Conservation (phyloP, 1,284 basidiomycete genomes). For the Heterobasidion irregulare region DNA sequence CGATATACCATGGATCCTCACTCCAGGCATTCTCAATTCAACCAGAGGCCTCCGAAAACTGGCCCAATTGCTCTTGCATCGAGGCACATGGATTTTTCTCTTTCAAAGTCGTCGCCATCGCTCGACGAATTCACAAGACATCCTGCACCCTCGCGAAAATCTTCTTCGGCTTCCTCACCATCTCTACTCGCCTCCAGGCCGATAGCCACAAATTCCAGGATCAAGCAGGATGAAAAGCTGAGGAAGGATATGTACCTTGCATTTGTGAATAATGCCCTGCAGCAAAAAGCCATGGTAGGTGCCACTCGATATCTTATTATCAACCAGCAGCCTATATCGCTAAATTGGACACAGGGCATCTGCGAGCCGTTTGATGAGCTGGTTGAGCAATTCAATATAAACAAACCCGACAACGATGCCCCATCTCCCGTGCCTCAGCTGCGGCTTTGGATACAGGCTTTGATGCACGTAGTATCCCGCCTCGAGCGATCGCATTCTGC, state of each 20-base stretch:
- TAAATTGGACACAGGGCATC: constrained; percentile 40
- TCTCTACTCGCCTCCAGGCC: constrained; percentile 38
- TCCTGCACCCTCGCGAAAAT: constrained; percentile 15
- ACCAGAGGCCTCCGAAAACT: constrained; percentile 56
- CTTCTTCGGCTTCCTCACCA: constrained; percentile 18
- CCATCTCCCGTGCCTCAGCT: constrained; percentile 47
- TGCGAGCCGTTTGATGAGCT: constrained; percentile 63
- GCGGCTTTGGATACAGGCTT: constrained; percentile 64
- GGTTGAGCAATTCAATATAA: constrained; percentile 62
- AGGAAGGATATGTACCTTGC: constrained; percentile 79
- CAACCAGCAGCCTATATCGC: background rate
- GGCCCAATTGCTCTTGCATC: constrained; percentile 41
- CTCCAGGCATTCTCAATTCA: constrained; percentile 64
- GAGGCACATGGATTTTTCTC: constrained; percentile 35
- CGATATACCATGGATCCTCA: constrained; percentile 57
- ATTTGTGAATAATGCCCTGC: constrained; percentile 77
- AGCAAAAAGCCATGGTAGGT: constrained; percentile 63
- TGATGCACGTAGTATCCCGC: constrained; percentile 75
- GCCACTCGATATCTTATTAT: background rate
- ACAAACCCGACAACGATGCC: constrained; percentile 25
- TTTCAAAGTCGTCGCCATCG: constrained; percentile 26
- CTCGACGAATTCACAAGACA: constrained; percentile 35
- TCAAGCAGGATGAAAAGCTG: constrained; percentile 69
- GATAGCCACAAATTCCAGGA: constrained; percentile 67
- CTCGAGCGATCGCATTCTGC: constrained; percentile 75